A percentile compares a stretch with the other conserved stretches of the same genome.
Evolutionary conservation across 2,329 filamentous ascomycete genomes (phyloP).

Genomic region (Monilinia polystroma): DNA sequence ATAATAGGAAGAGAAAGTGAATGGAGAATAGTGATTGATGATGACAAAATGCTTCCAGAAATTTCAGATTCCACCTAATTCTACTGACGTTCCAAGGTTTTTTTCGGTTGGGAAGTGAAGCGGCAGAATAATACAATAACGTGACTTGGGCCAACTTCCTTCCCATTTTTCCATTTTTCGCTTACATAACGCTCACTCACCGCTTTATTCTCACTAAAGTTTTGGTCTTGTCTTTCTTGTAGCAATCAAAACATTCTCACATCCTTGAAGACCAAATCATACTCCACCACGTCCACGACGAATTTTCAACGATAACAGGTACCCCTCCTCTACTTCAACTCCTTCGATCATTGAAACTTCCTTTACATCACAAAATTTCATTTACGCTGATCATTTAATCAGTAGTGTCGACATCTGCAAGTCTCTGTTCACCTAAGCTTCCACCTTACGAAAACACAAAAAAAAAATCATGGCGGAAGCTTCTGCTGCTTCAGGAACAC

Average conservation of each 20-base stretch:
- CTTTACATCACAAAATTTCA: background rate
- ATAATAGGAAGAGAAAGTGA: background rate
- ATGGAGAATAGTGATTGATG: background rate
- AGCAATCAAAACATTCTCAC: conserved; percentile 39
- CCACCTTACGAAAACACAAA: conserved; percentile 30
- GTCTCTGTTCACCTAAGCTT: conserved; percentile 35
- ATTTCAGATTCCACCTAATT: background rate
- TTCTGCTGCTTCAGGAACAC: conserved; percentile 47
- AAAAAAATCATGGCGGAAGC: conserved; percentile 61
- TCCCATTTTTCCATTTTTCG: conserved; percentile 16
- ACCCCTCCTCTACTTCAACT: conserved; percentile 25
- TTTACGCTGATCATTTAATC: conserved; percentile 16
- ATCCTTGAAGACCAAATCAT: conserved; percentile 36
- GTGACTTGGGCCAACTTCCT: background rate
- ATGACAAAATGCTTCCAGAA: background rate
- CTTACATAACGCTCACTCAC: conserved; percentile 28
- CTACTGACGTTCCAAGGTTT: conserved; percentile 1
- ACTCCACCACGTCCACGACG: conserved; percentile 39
- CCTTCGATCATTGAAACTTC: conserved; percentile 4
- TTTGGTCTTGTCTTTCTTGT: conserved; percentile 25
- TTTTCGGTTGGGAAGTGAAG: background rate
- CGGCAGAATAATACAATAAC: conserved; percentile 5
- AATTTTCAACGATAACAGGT: conserved; percentile 35
- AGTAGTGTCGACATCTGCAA: conserved; percentile 18
- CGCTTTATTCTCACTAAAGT: conserved; percentile 21